These are phyloP conservation scores for Cystobasidium sp. DNA, from an alignment of 1,284 basidiomycete species.

Conservation along the genomic window DNA sequence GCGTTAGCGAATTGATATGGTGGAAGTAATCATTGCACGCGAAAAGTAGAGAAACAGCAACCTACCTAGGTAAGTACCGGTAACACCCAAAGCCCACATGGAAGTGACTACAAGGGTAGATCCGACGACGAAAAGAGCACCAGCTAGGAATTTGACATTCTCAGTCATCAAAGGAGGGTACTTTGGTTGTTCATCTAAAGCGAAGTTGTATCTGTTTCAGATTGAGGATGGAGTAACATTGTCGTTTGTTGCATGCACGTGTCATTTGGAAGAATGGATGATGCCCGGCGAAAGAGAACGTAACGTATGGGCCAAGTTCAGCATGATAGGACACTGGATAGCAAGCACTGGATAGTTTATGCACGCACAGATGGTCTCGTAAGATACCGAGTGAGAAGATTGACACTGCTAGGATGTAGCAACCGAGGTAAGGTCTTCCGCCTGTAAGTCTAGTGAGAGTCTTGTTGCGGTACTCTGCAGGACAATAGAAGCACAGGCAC, in stretches of 20 bases:
- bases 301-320: constrained; percentile 23
- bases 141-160: constrained; percentile 65
- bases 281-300: neutral
- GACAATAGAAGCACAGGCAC: neutral
- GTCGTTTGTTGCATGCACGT: too few species aligned
- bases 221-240: neutral
- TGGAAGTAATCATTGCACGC: too few species aligned
- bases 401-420: constrained; percentile 86
- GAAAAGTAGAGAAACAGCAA: neutral
- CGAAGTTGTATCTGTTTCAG: constrained; percentile 68
- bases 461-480: constrained; percentile 80
- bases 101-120: constrained; percentile 83
- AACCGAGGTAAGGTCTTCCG: constrained; percentile 73
- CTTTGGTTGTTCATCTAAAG: constrained; percentile 72
- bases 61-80: constrained; percentile 63
- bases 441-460: constrained; percentile 80
- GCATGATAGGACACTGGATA: constrained; percentile 35
- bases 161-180: constrained; percentile 62
- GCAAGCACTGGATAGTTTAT: constrained; percentile 43
- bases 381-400: constrained; percentile 86
- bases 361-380: constrained; percentile 78
- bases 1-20: too few species aligned
- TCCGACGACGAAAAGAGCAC: constrained; percentile 69
- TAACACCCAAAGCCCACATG: constrained; percentile 89
- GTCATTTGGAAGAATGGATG: neutral